These are phyloP conservation scores for Silene uniflora DNA, from an alignment of 148 eudicot species.

Conservation along the genomic window DNA sequence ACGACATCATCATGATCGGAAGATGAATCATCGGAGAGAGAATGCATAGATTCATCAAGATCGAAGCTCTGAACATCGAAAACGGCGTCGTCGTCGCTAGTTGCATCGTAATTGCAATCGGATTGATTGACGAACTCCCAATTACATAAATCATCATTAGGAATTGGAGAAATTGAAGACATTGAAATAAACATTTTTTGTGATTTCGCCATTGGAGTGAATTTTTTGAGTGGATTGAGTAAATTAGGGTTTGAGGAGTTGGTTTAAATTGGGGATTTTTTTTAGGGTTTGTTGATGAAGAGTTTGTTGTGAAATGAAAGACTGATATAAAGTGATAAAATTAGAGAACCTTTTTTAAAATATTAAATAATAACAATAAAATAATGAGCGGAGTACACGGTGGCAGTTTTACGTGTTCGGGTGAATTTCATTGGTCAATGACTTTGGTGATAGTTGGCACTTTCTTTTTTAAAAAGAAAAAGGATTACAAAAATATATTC, in stretches of 20 bases:
- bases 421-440: constrained; percentile 25
- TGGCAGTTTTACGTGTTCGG: constrained; percentile 20
- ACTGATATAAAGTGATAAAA: neutral
- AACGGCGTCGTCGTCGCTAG: constrained; percentile 6
- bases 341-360: neutral
- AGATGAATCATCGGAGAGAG: constrained; percentile 24
- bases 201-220: constrained; percentile 23
- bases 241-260: neutral
- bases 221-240: neutral
- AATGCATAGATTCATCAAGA: constrained; percentile 18
- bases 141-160: constrained; percentile 31
- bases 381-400: constrained; percentile 6
- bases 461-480: neutral
- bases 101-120: constrained; percentile 26
- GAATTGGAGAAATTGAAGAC: neutral
- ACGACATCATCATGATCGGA: constrained; percentile 12
- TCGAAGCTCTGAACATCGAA: constrained; percentile 17
- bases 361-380: too few species aligned
- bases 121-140: constrained; percentile 45
- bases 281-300: neutral
- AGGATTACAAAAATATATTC: neutral
- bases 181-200: neutral
- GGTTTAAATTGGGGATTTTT: neutral
- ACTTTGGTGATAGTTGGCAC: neutral
- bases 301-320: neutral